Evolutionary conservation across 2,329 filamentous ascomycete genomes (phyloP), one percentile per base, ranked within the genome.

Genomic region (Periconia sp.): DNA sequence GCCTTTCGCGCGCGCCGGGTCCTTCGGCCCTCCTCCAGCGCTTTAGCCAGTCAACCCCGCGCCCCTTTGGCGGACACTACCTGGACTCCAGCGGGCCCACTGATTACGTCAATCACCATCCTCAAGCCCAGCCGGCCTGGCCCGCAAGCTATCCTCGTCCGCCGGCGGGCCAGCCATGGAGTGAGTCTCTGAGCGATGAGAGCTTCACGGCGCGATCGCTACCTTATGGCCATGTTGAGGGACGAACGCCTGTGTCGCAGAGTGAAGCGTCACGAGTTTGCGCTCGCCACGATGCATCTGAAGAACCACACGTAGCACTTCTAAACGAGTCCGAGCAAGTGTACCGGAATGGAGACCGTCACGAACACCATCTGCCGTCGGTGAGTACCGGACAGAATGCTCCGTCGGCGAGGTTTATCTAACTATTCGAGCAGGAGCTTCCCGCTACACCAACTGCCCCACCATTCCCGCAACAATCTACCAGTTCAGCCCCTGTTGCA

Each of bases 1-100:
- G 55, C 43, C 43, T 54, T 46, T 52, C 60, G 49, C 58, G 55
- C 41, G 40, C 47, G 2, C 19, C 45, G 31, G 39, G 19, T 18
- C 18, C 34, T 12, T 39, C 45, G 26, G 40, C 38, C 19, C 22
- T 40, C 28, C 39, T 49, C 12, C 41, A 46, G 25, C 49, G 44
- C 37, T 21, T 28, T 29, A 42, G 36, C 36, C 18, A 36, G 31
- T 31, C 48, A 16, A 22, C 21, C 31, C 39, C 46, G 26, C 59
- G 57, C 50, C 54, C 54, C 54, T 36, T 56, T 50, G 28, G 52
- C 51, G 45, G 54, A 54, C 59, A 59, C 50, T 61, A 59, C 50
- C 31, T 57, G 23, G 53, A 57, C 32, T 43, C 48, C 54, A 51
- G 51, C 48, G 48, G 40, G 36, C 36, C 49, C 35, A 40, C 40